Evolutionary conservation across 1,284 basidiomycete species (phyloP).

Genomic region (Butyriboletus appendiculatus): DNA sequence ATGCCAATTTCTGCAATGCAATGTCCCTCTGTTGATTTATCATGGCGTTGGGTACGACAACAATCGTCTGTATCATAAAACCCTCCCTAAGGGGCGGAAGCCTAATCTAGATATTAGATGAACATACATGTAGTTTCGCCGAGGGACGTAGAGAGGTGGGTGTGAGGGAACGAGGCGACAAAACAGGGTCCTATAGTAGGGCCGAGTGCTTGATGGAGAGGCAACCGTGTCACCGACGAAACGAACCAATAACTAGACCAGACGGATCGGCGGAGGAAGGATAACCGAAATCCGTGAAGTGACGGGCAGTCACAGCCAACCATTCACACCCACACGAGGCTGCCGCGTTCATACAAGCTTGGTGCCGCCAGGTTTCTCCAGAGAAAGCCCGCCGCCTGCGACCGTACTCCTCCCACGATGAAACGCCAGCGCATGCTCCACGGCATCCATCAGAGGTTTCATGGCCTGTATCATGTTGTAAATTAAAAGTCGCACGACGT

Average conservation of each 20-base stretch:
- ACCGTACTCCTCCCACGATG: constrained; percentile 40
- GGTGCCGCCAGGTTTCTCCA: constrained; percentile 6
- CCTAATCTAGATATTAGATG: constrained; percentile 1
- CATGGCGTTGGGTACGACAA: neutral
- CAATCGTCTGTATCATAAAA: neutral
- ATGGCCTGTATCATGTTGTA: constrained; percentile 57
- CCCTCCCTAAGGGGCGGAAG: neutral
- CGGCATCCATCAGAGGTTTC: constrained; percentile 77
- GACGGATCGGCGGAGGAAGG: neutral
- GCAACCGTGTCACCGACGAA: neutral
- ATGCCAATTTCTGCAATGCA: neutral
- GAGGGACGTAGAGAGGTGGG: too few relatives aligned
- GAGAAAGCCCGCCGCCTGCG: constrained; percentile 1
- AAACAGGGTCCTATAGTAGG: neutral
- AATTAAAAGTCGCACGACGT: constrained; percentile 1
- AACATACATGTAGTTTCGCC: constrained; percentile 7
- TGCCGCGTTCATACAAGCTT: constrained; percentile 17
- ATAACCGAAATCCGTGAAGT: neutral
- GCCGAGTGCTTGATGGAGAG: neutral
- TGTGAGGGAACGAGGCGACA: neutral
- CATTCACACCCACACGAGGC: neutral
- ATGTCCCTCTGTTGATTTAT: neutral
- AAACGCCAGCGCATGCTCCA: constrained; percentile 72
- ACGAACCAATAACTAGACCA: neutral
- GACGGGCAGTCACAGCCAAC: neutral